phyloP scores from a whole-genome alignment of 2,329 filamentous ascomycete genomes.

The Colletotrichum sp. region DNA sequence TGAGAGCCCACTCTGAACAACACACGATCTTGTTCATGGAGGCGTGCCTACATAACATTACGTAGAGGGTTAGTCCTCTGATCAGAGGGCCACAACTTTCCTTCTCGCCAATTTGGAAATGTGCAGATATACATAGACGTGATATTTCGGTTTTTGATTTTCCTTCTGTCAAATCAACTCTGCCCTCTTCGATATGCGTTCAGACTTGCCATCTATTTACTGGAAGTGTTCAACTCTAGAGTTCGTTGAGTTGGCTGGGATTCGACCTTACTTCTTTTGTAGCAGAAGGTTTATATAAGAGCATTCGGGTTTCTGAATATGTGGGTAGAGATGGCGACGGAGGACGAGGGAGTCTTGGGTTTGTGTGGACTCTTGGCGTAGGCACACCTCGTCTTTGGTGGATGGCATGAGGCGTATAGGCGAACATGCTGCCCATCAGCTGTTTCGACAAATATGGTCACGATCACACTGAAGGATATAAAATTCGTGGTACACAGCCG shows the following conservation, averaged over 20 bases:
- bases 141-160: neutral
- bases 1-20: neutral
- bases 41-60: neutral
- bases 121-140: neutral
- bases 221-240: rapidly evolving
- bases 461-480: no score
- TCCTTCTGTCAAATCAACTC: neutral
- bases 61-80: neutral
- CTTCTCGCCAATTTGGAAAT: neutral
- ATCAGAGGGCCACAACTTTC: neutral
- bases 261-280: rapidly evolving
- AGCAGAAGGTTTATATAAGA: neutral
- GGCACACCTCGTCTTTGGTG: no score
- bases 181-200: neutral
- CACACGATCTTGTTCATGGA: neutral
- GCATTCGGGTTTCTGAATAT: neutral
- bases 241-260: neutral
- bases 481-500: neutral
- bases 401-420: no score
- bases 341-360: neutral
- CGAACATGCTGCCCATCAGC: no score
- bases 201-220: neutral
- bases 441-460: no score
- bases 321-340: neutral
- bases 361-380: rapidly evolving